phyloP scores from a whole-genome alignment of 768 basidiomycete genomes.

The Favolaschia claudopus region DNA sequence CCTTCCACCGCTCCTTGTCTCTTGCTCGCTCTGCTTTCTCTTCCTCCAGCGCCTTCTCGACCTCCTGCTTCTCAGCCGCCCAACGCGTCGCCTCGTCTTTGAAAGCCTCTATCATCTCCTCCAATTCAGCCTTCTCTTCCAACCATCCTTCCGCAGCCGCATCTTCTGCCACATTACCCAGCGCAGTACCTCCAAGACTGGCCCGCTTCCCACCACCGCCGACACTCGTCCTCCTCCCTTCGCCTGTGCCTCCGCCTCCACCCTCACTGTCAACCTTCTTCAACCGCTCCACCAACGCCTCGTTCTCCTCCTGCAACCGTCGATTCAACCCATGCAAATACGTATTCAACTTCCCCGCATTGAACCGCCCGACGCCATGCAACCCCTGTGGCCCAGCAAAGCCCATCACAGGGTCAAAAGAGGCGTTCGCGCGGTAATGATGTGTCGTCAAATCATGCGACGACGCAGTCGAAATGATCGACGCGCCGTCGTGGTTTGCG shows the following conservation, averaged over 20 bases:
- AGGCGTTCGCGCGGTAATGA: conserved; percentile 77
- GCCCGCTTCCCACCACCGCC: conserved; percentile 52
- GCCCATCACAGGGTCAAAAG: conserved; percentile 86
- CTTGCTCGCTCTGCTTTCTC: conserved; percentile 66
- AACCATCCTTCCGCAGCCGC: conserved; percentile 70
- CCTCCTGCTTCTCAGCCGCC: conserved; percentile 52
- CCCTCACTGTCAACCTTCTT: conserved; percentile 61
- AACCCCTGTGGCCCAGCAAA: conserved; percentile 65
- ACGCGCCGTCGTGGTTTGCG: conserved; percentile 58
- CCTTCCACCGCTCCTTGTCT: conserved; percentile 76
- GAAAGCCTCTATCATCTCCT: conserved; percentile 58
- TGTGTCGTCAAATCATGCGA: conserved; percentile 89
- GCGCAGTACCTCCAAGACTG: conserved; percentile 57
- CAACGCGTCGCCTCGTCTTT: conserved; percentile 57
- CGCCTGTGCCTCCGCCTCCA: conserved; percentile 35
- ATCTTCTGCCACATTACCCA: conserved; percentile 73
- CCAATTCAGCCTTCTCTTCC: conserved; percentile 71
- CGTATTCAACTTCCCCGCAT: conserved; percentile 83
- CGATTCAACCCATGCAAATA: conserved; percentile 89
- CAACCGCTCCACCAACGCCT: conserved; percentile 64
- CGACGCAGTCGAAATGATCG: conserved; percentile 83
- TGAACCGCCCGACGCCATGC: conserved; percentile 79
- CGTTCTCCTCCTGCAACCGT: conserved; percentile 86
- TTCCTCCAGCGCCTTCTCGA: conserved; percentile 54
- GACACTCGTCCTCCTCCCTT: conserved; percentile 44